phyloP scores from a whole-genome alignment of 2,329 filamentous ascomycete genomes.

The Stachybotrys chlorohalonatus region DNA sequence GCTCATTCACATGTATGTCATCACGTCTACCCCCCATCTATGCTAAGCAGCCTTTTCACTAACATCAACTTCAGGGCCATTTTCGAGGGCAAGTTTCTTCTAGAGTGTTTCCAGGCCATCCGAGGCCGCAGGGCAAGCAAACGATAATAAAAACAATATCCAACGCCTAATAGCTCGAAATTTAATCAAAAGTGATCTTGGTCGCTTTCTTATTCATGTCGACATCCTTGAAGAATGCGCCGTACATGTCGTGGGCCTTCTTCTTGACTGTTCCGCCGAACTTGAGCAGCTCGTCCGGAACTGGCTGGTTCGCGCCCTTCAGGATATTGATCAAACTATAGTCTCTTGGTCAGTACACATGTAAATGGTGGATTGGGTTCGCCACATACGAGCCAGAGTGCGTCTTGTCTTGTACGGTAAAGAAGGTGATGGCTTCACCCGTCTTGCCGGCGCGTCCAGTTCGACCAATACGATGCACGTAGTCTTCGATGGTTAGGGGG shows the following conservation, averaged over 20 bases:
- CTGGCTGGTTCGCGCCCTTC: constrained; percentile 81
- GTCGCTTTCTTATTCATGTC: constrained; percentile 75
- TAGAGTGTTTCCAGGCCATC: constrained; percentile 38
- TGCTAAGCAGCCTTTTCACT: constrained; percentile 11
- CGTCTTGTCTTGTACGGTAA: constrained; percentile 89
- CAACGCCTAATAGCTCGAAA: background rate
- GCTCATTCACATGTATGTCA: constrained; percentile 50
- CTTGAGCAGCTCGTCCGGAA: constrained; percentile 85
- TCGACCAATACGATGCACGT: constrained; percentile 92
- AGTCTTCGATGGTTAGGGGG: constrained; percentile 91
- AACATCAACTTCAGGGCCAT: constrained; percentile 33
- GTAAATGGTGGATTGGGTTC: background rate
- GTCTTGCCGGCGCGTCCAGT: constrained; percentile 89
- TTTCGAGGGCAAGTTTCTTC: constrained; percentile 45
- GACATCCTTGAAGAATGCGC: constrained; percentile 89
- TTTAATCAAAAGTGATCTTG: constrained; percentile 81
- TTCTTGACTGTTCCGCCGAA: constrained; percentile 98
- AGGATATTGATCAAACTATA: constrained; percentile 83
- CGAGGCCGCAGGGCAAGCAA: constrained; percentile 20
- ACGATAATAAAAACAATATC: constrained; percentile 9
- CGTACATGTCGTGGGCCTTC: constrained; percentile 93
- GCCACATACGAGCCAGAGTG: constrained; percentile 74
- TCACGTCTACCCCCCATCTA: constrained; percentile 8
- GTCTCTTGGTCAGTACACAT: constrained; percentile 8
- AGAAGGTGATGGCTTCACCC: constrained; percentile 83